Conservation (phyloP, 768 basidiomycete species). For the Termitomyces sp. region DNA sequence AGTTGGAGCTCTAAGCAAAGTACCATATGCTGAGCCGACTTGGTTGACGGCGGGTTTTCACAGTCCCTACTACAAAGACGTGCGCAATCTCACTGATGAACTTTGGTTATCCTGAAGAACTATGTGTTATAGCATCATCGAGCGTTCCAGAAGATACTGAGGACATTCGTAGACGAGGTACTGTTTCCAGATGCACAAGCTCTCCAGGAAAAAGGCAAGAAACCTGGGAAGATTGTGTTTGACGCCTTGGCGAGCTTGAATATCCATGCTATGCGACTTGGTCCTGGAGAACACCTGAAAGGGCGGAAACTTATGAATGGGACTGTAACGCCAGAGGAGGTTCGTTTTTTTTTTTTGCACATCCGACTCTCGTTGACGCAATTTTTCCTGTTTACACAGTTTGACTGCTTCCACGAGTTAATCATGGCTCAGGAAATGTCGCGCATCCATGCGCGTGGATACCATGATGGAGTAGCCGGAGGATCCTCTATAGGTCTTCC, state of each 20-base stretch:
- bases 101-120: background rate
- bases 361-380: background rate
- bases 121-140: constrained; percentile 11
- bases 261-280: constrained; percentile 14
- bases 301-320: constrained; percentile 12
- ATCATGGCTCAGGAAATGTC: constrained; percentile 62
- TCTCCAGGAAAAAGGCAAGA: constrained; percentile 14
- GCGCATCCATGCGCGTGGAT: constrained; percentile 53
- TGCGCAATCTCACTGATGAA: background rate
- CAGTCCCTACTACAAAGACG: constrained; percentile 18
- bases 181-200: constrained; percentile 14
- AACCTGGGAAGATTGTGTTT: constrained; percentile 9
- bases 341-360: background rate
- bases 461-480: constrained; percentile 60
- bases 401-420: constrained; percentile 53
- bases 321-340: constrained; percentile 13
- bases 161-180: constrained; percentile 13
- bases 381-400: constrained; percentile 34
- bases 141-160: constrained; percentile 12
- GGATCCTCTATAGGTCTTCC: constrained; percentile 69
- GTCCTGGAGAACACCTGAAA: constrained; percentile 13
- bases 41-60: constrained; percentile 62
- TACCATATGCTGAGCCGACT: constrained; percentile 77
- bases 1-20: constrained; percentile 49
- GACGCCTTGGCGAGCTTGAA: constrained; percentile 11